These are phyloP conservation scores for Colletotrichum sp. DNA, from an alignment of 2,329 filamentous ascomycete species.

Conservation along the genomic window DNA sequence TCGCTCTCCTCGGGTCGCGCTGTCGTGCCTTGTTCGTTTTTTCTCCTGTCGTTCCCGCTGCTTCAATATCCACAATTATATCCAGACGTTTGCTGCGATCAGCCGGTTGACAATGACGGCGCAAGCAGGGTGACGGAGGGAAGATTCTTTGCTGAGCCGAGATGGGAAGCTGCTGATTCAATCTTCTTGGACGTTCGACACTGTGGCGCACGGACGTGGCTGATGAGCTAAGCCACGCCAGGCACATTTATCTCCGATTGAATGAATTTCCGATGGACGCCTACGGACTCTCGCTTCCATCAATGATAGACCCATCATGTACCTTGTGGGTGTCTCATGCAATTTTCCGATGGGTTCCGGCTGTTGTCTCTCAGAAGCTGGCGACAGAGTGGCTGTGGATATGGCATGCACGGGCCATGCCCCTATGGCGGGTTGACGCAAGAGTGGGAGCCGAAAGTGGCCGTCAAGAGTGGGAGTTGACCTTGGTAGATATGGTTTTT, in stretches of 20 bases:
- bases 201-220: constrained; percentile 11
- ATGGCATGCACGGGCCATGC: neutral
- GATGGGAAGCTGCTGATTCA: constrained; percentile 4
- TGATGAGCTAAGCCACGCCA: neutral
- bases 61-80: neutral
- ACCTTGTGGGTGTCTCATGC: neutral
- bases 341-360: neutral
- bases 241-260: neutral
- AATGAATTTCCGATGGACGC: neutral
- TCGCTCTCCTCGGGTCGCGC: neutral
- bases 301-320: neutral
- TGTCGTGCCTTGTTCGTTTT: neutral
- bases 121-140: neutral
- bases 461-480: neutral
- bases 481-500: neutral
- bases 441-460: neutral
- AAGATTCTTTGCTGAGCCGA: neutral
- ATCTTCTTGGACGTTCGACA: neutral
- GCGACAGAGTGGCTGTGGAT: neutral
- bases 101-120: neutral
- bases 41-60: neutral
- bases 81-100: neutral
- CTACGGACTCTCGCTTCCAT: neutral
- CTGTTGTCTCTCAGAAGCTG: neutral
- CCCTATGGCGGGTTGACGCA: neutral